Percentiles rank a stretch among this genome's conserved stretches.
These are phyloP conservation scores for Pichia sp. DNA, from an alignment of 1,139 yeast species.

Conservation along the genomic window DNA sequence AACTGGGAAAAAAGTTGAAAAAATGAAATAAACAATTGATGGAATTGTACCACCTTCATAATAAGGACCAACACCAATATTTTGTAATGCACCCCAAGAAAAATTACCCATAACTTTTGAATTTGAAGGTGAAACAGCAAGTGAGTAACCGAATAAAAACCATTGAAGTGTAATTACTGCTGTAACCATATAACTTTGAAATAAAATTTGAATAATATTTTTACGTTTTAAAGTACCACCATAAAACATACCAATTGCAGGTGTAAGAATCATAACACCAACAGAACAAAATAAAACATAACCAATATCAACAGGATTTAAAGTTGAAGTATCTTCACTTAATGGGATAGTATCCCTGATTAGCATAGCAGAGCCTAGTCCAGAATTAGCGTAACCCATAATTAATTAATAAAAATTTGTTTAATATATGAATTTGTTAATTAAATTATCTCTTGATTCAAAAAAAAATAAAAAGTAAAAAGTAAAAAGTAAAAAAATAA, in stretches of 20 bases:
- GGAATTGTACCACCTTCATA: conserved; percentile 36
- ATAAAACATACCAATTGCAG: conserved; percentile 41
- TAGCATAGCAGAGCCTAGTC: conserved; percentile 27
- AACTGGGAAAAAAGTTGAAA: conserved; percentile 40
- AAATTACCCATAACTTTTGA: conserved; percentile 37
- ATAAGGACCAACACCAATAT: conserved; percentile 36
- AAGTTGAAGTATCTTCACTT: conserved; percentile 26
- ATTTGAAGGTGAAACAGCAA: conserved; percentile 37
- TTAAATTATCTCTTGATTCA: not conserved
- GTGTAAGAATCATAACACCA: conserved; percentile 39
- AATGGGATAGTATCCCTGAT: conserved; percentile 17
- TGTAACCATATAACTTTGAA: conserved; percentile 39
- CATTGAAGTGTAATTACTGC: conserved; percentile 36
- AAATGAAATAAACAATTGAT: conserved; percentile 37
- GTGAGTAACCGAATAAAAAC: conserved; percentile 40
- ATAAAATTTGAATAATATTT: conserved; percentile 35
- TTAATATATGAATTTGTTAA: no score
- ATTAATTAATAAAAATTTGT: not conserved
- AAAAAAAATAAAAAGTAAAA: not conserved
- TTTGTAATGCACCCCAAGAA: conserved; percentile 35
- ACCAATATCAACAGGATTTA: conserved; percentile 32
- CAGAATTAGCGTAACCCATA: conserved; percentile 28
- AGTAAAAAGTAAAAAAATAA: no score
- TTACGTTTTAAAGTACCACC: conserved; percentile 36
- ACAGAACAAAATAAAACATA: conserved; percentile 37